Evolutionary conservation across 352 stramenopile species (phyloP).

Genomic region (Bremia lactucae): DNA sequence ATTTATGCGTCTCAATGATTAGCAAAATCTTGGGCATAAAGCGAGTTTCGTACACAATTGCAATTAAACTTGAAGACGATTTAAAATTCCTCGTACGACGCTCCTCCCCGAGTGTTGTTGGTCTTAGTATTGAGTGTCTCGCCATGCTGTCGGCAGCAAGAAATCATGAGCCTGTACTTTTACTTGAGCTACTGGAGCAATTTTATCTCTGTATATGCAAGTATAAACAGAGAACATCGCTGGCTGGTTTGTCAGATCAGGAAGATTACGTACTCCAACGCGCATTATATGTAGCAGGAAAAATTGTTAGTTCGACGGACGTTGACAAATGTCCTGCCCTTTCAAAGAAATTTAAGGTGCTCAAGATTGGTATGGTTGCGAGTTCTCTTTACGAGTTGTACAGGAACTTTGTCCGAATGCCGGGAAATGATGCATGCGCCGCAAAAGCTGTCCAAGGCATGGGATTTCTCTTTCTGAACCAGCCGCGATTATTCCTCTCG

Average conservation of each 20-base stretch:
- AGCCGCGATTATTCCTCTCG: conserved; percentile 54
- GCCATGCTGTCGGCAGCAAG: conserved; percentile 35
- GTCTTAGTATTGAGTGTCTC: conserved; percentile 64
- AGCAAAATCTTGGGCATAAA: conserved; percentile 49
- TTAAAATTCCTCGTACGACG: conserved; percentile 51
- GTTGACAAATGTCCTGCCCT: conserved; percentile 37
- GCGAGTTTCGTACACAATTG: conserved; percentile 36
- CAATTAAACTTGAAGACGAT: conserved; percentile 38
- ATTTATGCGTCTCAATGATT: conserved; percentile 48
- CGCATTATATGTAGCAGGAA: conserved; percentile 56
- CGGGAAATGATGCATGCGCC: conserved; percentile 33
- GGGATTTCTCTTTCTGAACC: conserved; percentile 64
- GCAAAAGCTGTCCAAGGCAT: conserved; percentile 76
- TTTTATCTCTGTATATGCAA: conserved; percentile 57
- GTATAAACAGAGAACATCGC: conserved; percentile 26
- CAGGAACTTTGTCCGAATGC: conserved; percentile 30
- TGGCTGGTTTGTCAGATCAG: conserved; percentile 25
- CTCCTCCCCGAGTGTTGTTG: conserved; percentile 75
- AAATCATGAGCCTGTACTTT: conserved; percentile 29
- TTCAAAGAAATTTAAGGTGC: conserved; percentile 15
- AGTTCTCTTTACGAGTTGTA: conserved; percentile 57
- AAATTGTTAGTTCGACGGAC: conserved; percentile 59
- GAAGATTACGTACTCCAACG: conserved; percentile 50
- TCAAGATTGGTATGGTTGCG: conserved; percentile 42
- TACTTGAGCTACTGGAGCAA: conserved; percentile 54